Percentiles rank a stretch among this genome's conserved stretches.
phyloP scores from a whole-genome alignment of 2,329 filamentous ascomycete genomes.

The Pseudomassariella vexata region DNA sequence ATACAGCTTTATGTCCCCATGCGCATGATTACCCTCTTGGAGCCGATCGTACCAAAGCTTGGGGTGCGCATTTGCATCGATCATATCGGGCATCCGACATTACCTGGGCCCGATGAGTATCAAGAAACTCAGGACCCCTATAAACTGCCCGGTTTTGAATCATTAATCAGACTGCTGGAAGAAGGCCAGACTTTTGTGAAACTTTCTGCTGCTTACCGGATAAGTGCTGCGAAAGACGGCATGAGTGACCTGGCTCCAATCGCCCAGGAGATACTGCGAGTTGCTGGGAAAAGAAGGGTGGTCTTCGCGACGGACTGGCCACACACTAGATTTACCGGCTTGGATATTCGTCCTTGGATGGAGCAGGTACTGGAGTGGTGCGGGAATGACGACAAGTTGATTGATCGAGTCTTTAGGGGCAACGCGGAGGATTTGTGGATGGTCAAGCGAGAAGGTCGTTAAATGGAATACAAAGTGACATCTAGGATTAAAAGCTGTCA shows the following conservation, averaged over 20 bases:
- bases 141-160: slow-evolving; percentile 40
- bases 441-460: too few relatives aligned
- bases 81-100: slow-evolving; percentile 48
- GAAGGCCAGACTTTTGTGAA: slow-evolving; percentile 49
- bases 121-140: slow-evolving; percentile 33
- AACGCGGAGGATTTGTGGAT: slow-evolving; percentile 51
- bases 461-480: too few relatives aligned
- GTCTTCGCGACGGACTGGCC: slow-evolving; percentile 61
- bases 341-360: slow-evolving; percentile 50
- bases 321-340: slow-evolving; percentile 53
- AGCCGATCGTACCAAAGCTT: slow-evolving; percentile 39
- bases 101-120: slow-evolving; percentile 25
- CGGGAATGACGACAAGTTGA: slow-evolving; percentile 33
- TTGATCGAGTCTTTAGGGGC: slow-evolving; percentile 44
- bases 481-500: too few relatives aligned
- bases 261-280: slow-evolving; percentile 39
- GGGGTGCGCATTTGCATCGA: slow-evolving; percentile 51
- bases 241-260: slow-evolving; percentile 38
- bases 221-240: slow-evolving; percentile 37
- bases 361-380: slow-evolving; percentile 49
- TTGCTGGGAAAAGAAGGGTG: slow-evolving; percentile 34
- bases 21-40: slow-evolving; percentile 40
- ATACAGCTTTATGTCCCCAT: slow-evolving; percentile 54
- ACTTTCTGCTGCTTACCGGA: slow-evolving; percentile 52
- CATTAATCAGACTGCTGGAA: slow-evolving; percentile 39